These are phyloP conservation scores for Cytospora piceicola DNA, from an alignment of 2,329 filamentous ascomycete species.

Conservation along the genomic window DNA sequence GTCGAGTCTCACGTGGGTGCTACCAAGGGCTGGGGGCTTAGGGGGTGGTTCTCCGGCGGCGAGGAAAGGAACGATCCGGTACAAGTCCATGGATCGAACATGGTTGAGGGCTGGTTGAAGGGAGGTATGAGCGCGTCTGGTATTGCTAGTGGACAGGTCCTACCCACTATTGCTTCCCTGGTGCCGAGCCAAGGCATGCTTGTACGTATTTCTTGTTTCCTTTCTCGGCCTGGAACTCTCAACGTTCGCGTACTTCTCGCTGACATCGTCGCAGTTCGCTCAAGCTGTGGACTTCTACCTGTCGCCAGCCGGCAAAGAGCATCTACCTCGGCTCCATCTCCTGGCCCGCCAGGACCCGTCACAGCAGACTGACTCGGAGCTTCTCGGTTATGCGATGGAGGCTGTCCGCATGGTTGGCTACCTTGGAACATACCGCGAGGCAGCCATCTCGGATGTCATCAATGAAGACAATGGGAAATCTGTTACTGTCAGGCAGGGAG, in stretches of 20 bases:
- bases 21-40: constrained; percentile 49
- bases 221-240: constrained; percentile 30
- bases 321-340: constrained; percentile 64
- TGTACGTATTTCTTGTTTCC: constrained; percentile 44
- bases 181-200: constrained; percentile 73
- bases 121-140: constrained; percentile 65
- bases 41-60: constrained; percentile 58
- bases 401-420: constrained; percentile 70
- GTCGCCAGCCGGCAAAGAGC: constrained; percentile 54
- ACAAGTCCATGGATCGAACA: constrained; percentile 64
- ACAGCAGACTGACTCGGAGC: constrained; percentile 62
- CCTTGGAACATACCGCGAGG: constrained; percentile 63
- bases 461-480: constrained; percentile 55
- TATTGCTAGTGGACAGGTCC: constrained; percentile 71
- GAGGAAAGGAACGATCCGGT: constrained; percentile 58
- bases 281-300: constrained; percentile 77
- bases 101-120: constrained; percentile 68
- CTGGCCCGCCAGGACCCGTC: constrained; percentile 59
- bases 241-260: background rate
- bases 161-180: constrained; percentile 69
- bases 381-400: constrained; percentile 74
- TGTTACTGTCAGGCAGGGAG: constrained; percentile 57
- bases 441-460: constrained; percentile 50
- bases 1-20: constrained; percentile 69
- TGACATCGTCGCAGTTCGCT: constrained; percentile 57